Evolutionary conservation across 2,329 filamentous ascomycete species (phyloP), one percentile per base, ranked within the genome.

Genomic region (Colletotrichum salicis): DNA sequence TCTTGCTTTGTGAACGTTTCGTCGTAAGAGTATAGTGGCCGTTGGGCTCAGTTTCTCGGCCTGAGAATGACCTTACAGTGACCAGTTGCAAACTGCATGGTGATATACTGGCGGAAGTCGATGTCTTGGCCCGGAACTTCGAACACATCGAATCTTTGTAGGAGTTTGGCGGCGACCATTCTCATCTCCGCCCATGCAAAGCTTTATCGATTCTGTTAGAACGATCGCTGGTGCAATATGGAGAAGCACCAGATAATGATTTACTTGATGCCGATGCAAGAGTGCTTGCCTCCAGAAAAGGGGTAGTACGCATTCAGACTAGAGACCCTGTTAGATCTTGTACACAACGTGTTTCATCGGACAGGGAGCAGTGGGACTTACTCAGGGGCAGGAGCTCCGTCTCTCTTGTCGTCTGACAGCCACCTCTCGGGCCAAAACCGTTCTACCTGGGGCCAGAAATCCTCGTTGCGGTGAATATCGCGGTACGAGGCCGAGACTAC

Each of bases 11-110:
- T 15, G 13, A 22, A 10, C 8, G 35, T 3, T 19, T 41, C 4
- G 2, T 27, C 35, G 13, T 48, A 29, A 45, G 22, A 22, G 4
- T 59, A 1, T 1, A 29, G 1, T 24, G 4, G 52, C 4, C 27
- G 27, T 13, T 33, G 4, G 15, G 0, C 24, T 60, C n/a, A 71
- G 59, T 48, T 56, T 31, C 69, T 64, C 19, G 78, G 79, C 76
- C 81, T 80, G 77, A 78, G 78, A 73, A 80, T 76, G 73, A 80
- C 76, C 70, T 75, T 72, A 76, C 78, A 82, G 77, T 79, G 63
- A 6, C 73, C 74, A 0, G 74, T 76, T 3, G 68, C 61, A 58
- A 77, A 76, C 29, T 77, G 76, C 75, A 77, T 77, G 5, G 75
- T 77, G 54, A 77, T 77, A 58, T 73, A 77, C 41, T 77, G 76